Percentiles rank a stretch among this genome's conserved stretches.
Conservation (phyloP, 495 filamentous ascomycete genomes). For the Penicillium waksmanii region DNA sequence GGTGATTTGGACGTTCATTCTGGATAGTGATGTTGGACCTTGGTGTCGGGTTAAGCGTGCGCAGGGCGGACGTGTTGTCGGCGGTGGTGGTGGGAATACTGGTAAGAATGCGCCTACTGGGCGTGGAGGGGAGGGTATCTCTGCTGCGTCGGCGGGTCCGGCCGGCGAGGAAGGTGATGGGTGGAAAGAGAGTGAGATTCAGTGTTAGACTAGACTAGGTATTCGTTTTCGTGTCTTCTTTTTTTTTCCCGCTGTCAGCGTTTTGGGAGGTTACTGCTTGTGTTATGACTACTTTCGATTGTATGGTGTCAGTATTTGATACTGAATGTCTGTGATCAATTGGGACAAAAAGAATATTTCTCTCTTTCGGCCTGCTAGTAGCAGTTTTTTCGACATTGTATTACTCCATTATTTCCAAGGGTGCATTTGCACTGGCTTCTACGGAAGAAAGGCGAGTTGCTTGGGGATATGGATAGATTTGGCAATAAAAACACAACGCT, state of each 20-base stretch:
- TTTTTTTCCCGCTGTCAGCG: background rate
- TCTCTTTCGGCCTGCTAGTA: no score
- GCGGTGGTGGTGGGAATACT: slow-evolving; percentile 44
- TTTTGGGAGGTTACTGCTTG: background rate
- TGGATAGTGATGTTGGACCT: slow-evolving; percentile 83
- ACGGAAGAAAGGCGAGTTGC: background rate
- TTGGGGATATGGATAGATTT: background rate
- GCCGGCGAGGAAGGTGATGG: slow-evolving; percentile 45
- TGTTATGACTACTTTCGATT: no score
- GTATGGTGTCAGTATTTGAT: no score
- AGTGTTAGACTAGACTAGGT: slow-evolving; percentile 32
- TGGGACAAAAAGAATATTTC: no score
- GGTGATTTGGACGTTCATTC: slow-evolving; percentile 94
- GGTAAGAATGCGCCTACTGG: slow-evolving; percentile 33
- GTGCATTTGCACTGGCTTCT: no score
- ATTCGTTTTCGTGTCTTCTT: background rate
- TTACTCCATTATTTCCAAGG: no score
- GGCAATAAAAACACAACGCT: background rate
- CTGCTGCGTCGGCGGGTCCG: slow-evolving; percentile 42
- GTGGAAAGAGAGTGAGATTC: slow-evolving; percentile 58
- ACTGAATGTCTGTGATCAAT: no score
- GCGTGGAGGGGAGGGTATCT: slow-evolving; percentile 47
- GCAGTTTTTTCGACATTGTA: no score
- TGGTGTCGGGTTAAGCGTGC: slow-evolving; percentile 92
- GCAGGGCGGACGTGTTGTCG: slow-evolving; percentile 72